These are phyloP conservation scores for Byssothecium circinans DNA, from an alignment of 2,329 filamentous ascomycete species.

Conservation along the genomic window DNA sequence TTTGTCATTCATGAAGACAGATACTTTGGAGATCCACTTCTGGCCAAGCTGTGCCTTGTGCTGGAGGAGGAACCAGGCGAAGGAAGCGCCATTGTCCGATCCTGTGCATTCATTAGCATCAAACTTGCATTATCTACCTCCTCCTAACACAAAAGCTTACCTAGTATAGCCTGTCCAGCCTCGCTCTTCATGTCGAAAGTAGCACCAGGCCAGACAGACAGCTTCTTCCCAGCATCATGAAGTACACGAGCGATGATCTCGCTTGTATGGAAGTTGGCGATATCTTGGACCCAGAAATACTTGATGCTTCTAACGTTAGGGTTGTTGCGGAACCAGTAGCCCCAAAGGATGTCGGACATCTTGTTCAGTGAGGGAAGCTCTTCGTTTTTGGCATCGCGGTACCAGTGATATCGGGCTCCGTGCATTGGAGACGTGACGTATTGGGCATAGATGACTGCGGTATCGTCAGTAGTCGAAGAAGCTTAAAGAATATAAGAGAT, in stretches of 20 bases:
- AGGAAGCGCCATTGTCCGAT: constrained; percentile 20
- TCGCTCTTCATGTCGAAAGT: constrained; percentile 14
- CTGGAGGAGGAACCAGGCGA: constrained; percentile 26
- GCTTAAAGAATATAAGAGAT: neutral
- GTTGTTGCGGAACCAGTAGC: constrained; percentile 18
- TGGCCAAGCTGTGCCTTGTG: constrained; percentile 20
- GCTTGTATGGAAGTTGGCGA: constrained; percentile 21
- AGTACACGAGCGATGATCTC: constrained; percentile 19
- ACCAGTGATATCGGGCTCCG: neutral
- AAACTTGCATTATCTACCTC: neutral
- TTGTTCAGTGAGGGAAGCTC: constrained; percentile 18
- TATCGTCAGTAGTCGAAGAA: neutral
- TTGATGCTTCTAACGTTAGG: constrained; percentile 14
- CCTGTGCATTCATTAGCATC: constrained; percentile 2
- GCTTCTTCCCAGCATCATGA: neutral
- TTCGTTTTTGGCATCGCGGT: neutral
- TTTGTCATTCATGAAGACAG: constrained; percentile 9
- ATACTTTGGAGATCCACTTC: constrained; percentile 19
- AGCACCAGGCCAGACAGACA: constrained; percentile 21
- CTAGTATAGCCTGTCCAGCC: constrained; percentile 20
- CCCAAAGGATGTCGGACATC: constrained; percentile 26
- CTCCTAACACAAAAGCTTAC: constrained; percentile 7
- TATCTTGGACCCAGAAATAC: constrained; percentile 21
- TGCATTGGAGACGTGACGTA: neutral
- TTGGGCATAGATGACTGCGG: constrained; percentile 5